Percentiles rank a stretch among this genome's conserved stretches.
phyloP scores from a whole-genome alignment of 768 basidiomycete species.

The Rhodotorula diobovata region DNA sequence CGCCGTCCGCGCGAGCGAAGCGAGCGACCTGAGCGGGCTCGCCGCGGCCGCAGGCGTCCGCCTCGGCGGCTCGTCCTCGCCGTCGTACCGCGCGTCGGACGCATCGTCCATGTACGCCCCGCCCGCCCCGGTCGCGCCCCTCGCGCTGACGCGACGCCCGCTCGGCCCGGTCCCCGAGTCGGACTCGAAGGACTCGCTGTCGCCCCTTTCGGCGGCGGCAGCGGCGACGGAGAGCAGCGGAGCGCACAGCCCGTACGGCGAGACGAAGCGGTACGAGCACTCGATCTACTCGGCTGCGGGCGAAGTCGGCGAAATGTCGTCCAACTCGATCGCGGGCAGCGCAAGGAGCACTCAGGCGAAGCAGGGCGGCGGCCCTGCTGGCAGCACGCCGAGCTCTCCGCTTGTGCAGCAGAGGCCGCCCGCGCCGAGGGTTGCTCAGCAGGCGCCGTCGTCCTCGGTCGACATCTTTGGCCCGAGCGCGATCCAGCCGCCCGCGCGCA shows the following conservation, averaged over 20 bases:
- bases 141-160: neutral
- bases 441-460: no score
- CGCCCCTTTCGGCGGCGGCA: conserved; percentile 1
- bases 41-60: conserved; percentile 4
- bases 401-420: no score
- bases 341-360: neutral
- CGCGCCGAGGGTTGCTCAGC: neutral
- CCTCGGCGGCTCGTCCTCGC: neutral
- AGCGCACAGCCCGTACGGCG: conserved; percentile 18
- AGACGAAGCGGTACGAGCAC: neutral
- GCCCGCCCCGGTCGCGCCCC: neutral
- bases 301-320: conserved; percentile 16
- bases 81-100: neutral
- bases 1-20: conserved; percentile 3
- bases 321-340: neutral
- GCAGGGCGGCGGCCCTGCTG: no score
- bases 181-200: conserved; percentile 20
- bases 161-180: conserved; percentile 3
- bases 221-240: neutral
- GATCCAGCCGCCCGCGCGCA: neutral
- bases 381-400: no score
- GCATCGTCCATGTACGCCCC: neutral
- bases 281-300: conserved; percentile 29
- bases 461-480: conserved; percentile 5
- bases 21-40: conserved; percentile 9